Evolutionary conservation across 192 early-diverging fungal species (phyloP), one percentile per base, ranked within the genome.

Genomic region (Spinellus fusiger): DNA sequence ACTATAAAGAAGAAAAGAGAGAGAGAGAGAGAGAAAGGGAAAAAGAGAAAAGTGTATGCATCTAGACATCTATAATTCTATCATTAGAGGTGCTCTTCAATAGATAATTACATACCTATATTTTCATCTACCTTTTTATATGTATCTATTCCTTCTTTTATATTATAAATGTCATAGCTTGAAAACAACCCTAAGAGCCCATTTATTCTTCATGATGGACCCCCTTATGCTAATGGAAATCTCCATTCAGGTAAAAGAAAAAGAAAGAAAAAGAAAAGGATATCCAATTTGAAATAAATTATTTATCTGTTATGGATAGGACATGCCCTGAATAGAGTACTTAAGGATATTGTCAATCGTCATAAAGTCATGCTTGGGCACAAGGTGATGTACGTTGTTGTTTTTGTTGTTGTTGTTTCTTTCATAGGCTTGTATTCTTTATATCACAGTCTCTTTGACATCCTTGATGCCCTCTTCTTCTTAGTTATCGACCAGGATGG

Each of bases 181-280:
- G 70, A 80, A 49, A 84, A 87, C 69, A 86, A 85, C 49, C 64
- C 78, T 13, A 80, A 82, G n/a, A 75, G 77, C 4, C 64, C 79
- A n/a, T 92, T 88, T 80, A 75, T 89, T 7, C 76, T 89, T 48
- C 89, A 92, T 49, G 89, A 92, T 64, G 88, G 89, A 20, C 89
- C 89, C 32, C 89, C 89, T 22, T 92, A 92, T 66, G 89, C 88
- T 34, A 89, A 92, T 65, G 89, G 88, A 26, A 76, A 78, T 49
- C 68, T 89, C 20, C 86, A 92, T 65, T 78, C 83, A 50, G 85
- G 82, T 70, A 64, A 2, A 28, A n/a, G 35, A 5, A 54, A 28
- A 44, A 13, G 2, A 9, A 33, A 23, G 26, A 18, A 0, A 46
- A 38, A 37, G 2, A 27, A 33, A 3, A 28, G 18, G 25, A 29